Evolutionary conservation across 1,284 basidiomycete genomes (phyloP).

Genomic region (Cutaneotrichosporon daszewskae): DNA sequence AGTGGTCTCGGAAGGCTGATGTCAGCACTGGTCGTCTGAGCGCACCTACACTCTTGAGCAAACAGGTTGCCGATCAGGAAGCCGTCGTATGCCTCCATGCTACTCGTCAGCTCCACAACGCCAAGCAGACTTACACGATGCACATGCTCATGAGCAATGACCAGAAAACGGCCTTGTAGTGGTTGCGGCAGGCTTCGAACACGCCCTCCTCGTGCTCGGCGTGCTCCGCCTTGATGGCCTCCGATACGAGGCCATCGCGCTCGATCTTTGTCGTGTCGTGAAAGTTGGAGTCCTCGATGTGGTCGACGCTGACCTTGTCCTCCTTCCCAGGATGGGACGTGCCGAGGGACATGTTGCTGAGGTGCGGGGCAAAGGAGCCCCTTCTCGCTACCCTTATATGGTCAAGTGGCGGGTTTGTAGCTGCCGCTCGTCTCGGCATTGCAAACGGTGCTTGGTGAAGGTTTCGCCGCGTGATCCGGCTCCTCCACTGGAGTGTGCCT

Average conservation of each 20-base stretch:
- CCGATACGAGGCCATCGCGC: not conserved
- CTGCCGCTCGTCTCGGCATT: no score
- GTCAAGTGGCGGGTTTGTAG: no score
- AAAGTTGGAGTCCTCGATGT: no score
- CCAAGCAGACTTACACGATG: conserved; percentile 4
- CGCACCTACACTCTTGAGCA: conserved; percentile 18
- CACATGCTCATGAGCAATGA: conserved; percentile 8
- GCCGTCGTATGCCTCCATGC: conserved; percentile 6
- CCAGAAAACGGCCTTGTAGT: conserved; percentile 13
- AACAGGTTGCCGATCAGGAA: conserved; percentile 5
- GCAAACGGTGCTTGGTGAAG: no score
- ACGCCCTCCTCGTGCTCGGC: conserved; percentile 5
- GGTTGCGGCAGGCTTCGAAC: conserved; percentile 1
- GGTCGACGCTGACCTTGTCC: no score
- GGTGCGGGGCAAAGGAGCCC: no score
- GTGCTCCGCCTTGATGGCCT: conserved; percentile 13
- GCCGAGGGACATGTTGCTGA: no score
- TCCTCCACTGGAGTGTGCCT: no score
- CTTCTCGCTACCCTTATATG: no score
- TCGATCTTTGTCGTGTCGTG: not conserved
- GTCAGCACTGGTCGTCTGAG: conserved; percentile 23
- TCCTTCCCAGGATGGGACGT: no score
- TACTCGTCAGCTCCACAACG: conserved; percentile 4
- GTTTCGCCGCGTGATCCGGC: no score
- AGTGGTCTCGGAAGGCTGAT: conserved; percentile 17